phyloP scores from a whole-genome alignment of 2,329 filamentous ascomycete genomes.

The Xylaria sp. region DNA sequence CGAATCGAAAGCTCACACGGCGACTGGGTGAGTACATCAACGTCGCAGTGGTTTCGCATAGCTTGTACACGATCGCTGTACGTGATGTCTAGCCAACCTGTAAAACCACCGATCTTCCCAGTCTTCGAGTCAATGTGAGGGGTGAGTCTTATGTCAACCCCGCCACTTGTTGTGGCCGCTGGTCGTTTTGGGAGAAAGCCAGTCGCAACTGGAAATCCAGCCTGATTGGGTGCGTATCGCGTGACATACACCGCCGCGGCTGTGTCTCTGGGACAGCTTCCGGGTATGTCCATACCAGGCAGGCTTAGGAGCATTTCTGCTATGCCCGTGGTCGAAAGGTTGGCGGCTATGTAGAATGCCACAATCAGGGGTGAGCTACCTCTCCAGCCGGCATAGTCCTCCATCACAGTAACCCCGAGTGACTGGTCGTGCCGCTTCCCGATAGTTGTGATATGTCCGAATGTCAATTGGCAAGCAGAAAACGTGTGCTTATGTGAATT shows the following conservation, averaged over 20 bases:
- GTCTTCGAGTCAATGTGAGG: constrained; percentile 12
- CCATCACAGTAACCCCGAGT: constrained; percentile 49
- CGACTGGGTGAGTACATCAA: constrained; percentile 29
- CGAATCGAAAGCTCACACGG: constrained; percentile 56
- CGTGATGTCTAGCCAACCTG: constrained; percentile 25
- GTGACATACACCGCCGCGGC: constrained; percentile 31
- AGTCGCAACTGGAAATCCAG: constrained; percentile 15
- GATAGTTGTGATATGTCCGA: constrained; percentile 51
- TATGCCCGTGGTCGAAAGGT: constrained; percentile 49
- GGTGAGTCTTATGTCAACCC: constrained; percentile 1
- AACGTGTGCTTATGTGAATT: constrained; percentile 42
- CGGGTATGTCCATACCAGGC: constrained; percentile 47
- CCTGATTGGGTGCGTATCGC: constrained; percentile 29
- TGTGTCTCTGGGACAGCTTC: constrained; percentile 47
- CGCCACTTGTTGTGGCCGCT: background rate
- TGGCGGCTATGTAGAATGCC: constrained; percentile 54
- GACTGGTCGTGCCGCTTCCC: constrained; percentile 45
- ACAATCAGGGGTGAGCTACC: constrained; percentile 54
- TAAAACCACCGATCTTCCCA: constrained; percentile 24
- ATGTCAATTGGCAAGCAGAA: constrained; percentile 55
- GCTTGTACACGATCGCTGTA: constrained; percentile 1
- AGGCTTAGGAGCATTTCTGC: constrained; percentile 40
- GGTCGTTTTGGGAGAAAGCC: constrained; percentile 14
- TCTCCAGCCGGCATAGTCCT: constrained; percentile 52
- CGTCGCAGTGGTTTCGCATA: constrained; percentile 8